These are phyloP conservation scores for Microcyclospora pomicola DNA, from an alignment of 2,329 filamentous ascomycete genomes.

Conservation along the genomic window DNA sequence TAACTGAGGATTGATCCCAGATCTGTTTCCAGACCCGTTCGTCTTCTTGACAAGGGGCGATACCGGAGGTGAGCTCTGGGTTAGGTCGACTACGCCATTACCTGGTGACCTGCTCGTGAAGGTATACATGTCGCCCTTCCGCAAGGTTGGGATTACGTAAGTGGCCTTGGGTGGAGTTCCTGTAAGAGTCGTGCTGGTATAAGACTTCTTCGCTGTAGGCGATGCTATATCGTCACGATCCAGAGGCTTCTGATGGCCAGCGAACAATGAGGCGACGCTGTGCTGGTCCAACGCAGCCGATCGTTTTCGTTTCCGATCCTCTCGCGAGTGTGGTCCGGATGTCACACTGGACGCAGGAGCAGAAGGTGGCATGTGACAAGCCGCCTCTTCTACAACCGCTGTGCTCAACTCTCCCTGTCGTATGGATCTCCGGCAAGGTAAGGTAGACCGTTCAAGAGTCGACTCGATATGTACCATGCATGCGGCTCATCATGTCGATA, in stretches of 20 bases:
- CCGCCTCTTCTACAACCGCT: too few species aligned
- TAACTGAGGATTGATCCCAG: constrained; percentile 53
- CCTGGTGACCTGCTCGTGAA: constrained; percentile 29
- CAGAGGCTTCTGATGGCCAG: constrained; percentile 17
- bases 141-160: constrained; percentile 11
- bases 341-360: not conserved
- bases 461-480: too few species aligned
- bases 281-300: constrained; percentile 20
- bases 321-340: not conserved
- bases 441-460: too few species aligned
- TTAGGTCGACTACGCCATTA: constrained; percentile 29
- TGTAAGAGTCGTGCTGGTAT: constrained; percentile 8
- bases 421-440: too few species aligned
- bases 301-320: constrained; percentile 6
- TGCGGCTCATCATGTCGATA: too few species aligned
- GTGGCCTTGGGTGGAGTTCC: constrained; percentile 23
- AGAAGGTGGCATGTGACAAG: not conserved
- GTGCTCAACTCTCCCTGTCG: too few species aligned
- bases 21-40: constrained; percentile 6
- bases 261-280: constrained; percentile 34
- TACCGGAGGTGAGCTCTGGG: constrained; percentile 23
- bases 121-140: constrained; percentile 40
- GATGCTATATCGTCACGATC: not conserved
- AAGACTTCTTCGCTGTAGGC: constrained; percentile 6
- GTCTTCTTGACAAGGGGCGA: constrained; percentile 15